Base-by-base conservation (phyloP, 2,329 filamentous ascomycete genomes). In the Sporothrix phasma region DNA sequence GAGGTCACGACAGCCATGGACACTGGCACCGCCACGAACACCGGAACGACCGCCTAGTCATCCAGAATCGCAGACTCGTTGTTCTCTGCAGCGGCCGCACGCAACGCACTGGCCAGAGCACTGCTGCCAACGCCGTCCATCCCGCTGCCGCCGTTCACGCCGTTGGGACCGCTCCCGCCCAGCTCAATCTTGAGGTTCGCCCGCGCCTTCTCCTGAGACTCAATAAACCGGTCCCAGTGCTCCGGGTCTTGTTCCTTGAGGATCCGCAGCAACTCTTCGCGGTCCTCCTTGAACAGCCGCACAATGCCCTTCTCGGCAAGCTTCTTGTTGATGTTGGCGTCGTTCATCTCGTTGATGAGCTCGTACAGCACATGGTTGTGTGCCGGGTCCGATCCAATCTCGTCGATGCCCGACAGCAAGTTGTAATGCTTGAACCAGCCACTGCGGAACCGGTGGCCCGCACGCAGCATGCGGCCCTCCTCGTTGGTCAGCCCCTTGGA, bases 201-300 rank as follows among this genome's bases (percentile, higher is more conserved):
- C 64, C 79, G 76, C 5, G 83, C 81, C 74, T 84, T 84, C 70
- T 82, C 76, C 74, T 86, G 84, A 43, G 80, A 78, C 73, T 88
- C 84, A 26, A 82, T 79, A 70, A 92, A 84, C 7, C 76, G 75
- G 59, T 82, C 80, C 81, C 89, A 84, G 72, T 88, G 81, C 67
- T 85, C 83, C 0, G 86, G 84, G 67, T 91, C 89, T 31, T 81
- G 80, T 5, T 83, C 83, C 19, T 83, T 78, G 67, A 87, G 71
- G 59, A 74, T 70, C 66, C 76, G 75, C 46, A 81, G 72, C 22
- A 86, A 76, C 61, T 80, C 71, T 17, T 81, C 79, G 64, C 76
- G 78, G 67, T 86, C 74, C 70, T 86, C 82, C 69, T 83, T 80
- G 68, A 90, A 86, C 0, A 84, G 81, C 63, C 78, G 77, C 13